A percentile compares a stretch with the other conserved stretches of the same genome.
Conservation (phyloP, 2,329 filamentous ascomycete species). For the Huntiella bhutanensis region DNA sequence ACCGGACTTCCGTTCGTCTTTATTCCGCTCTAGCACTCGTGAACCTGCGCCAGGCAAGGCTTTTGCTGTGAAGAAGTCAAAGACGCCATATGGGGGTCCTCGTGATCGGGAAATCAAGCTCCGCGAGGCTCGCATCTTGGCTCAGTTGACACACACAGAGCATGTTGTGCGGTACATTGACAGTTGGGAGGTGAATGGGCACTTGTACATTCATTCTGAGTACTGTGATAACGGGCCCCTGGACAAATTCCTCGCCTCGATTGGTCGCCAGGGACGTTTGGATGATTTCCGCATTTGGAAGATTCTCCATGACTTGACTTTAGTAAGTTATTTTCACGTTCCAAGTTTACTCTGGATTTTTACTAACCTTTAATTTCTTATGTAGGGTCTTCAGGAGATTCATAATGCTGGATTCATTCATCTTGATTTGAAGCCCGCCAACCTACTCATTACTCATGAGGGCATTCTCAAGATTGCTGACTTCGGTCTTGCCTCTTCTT, state of each 20-base stretch:
- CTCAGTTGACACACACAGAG: conserved; percentile 57
- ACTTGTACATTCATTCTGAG: conserved; percentile 94
- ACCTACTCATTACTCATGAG: conserved; percentile 65
- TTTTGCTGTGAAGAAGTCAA: conserved; percentile 88
- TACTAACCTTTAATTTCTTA: conserved; percentile 1
- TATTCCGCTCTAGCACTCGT: conserved; percentile 29
- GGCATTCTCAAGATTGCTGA: conserved; percentile 71
- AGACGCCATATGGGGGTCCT: conserved; percentile 56
- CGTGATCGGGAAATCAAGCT: conserved; percentile 70
- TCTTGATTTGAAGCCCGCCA: conserved; percentile 69
- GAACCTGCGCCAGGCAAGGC: conserved; percentile 39
- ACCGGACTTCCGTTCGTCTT: conserved; percentile 19
- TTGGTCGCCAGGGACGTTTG: conserved; percentile 66
- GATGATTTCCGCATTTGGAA: conserved; percentile 99
- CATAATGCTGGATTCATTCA: conserved; percentile 77
- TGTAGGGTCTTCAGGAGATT: conserved; percentile 70
- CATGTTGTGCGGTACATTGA: conserved; percentile 73
- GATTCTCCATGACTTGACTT: conserved; percentile 67
- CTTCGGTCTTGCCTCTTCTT: conserved; percentile 63
- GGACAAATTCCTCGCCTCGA: conserved; percentile 64
- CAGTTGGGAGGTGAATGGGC: conserved; percentile 68
- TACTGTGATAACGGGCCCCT: conserved; percentile 90
- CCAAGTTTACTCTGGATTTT: neutral
- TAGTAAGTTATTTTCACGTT: conserved; percentile 37
- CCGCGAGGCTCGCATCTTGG: conserved; percentile 64